Evolutionary conservation across 2,329 filamentous ascomycete genomes (phyloP), one percentile per base, ranked within the genome.

Genomic region (Mariannaea sp.): DNA sequence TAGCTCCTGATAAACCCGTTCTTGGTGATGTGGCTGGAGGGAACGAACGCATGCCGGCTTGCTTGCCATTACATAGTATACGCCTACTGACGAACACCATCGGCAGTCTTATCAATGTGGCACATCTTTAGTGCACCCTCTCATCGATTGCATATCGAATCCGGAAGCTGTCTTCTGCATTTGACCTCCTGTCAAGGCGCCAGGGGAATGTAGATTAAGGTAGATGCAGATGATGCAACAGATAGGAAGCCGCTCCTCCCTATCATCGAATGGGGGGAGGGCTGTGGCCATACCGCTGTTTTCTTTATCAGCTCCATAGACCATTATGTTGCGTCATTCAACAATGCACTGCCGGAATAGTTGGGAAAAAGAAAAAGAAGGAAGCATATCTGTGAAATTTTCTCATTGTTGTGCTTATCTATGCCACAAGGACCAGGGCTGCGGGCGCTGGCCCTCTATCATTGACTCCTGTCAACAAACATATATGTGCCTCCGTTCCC

Each of bases 191-290:
- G 29, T 41, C 27, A 27, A 33, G 38, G 46, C 46, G 50, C 55
- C 46, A 50, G 61, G 51, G 59, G 50, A 39, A 54, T 56, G 36
- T 38, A 65, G 62, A 65, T 65, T 65, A 65, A n/a, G 62, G 64
- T 65, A 65, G 48, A 14, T 40, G 27, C 27, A 36, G 36, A n/a
- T n/a, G n/a, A n/a, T n/a, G n/a, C n/a, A n/a, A n/a, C n/a, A n/a
- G n/a, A n/a, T n/a, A n/a, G n/a, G n/a, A n/a, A n/a, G n/a, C n/a
- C n/a, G 35, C 10, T 12, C 48, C 50, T 65, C 60, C 62, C 62
- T 65, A 65, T 65, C 62, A 65, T 55, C 40, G 55, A 53, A n/a
- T n/a, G n/a, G n/a, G n/a, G n/a, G n/a, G n/a, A 40, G 55, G 46
- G 46, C 47, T 40, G 38, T 57, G 43, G 60, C 54, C 41, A 35